Conservation (phyloP, 148 eudicot genomes). For the Chenopodium formosanum region DNA sequence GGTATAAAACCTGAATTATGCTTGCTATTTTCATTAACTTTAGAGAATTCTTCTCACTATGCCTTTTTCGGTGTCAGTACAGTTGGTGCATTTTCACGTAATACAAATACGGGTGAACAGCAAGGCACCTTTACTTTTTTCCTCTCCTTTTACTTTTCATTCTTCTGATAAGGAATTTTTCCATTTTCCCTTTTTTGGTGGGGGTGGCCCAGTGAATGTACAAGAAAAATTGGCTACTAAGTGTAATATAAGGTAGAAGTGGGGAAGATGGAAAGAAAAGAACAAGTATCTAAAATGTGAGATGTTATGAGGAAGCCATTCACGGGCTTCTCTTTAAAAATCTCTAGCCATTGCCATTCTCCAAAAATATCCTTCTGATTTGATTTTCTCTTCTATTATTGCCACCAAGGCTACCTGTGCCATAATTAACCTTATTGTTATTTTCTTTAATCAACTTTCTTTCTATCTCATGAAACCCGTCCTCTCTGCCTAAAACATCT, state of each 20-base stretch:
- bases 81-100: background rate
- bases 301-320: background rate
- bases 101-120: background rate
- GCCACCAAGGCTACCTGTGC: background rate
- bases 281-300: background rate
- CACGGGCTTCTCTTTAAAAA: background rate
- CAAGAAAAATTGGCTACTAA: background rate
- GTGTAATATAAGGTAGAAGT: background rate
- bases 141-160: background rate
- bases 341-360: background rate
- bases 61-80: background rate
- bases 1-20: too few relatives aligned
- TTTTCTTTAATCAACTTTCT: background rate
- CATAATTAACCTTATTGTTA: background rate
- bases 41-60: background rate
- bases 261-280: background rate
- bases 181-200: background rate
- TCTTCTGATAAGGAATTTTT: background rate
- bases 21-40: too few relatives aligned
- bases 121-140: background rate
- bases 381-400: background rate
- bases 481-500: background rate
- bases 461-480: background rate
- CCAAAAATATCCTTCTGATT: background rate
- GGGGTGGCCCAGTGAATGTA: background rate